Base-by-base conservation (phyloP, 306 rosid genomes). In the Elaeagnus macrophylla region DNA sequence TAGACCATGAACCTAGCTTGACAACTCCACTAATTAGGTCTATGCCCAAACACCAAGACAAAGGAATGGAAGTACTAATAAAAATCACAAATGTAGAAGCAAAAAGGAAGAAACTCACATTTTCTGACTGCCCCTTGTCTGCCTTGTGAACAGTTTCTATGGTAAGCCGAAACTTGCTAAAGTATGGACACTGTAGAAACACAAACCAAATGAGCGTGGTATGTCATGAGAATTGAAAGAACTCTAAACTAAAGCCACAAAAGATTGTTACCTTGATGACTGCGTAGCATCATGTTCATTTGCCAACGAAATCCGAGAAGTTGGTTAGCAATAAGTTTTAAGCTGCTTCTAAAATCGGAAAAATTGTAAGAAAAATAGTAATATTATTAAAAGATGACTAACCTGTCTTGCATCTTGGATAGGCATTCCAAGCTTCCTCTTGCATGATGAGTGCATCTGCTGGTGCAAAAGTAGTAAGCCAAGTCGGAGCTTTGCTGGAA, bases 341-440 rank as follows among this genome's bases (percentile, higher is more conserved):
- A 43, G 20, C 16, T 49, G 44, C 19, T 5, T 12, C 48, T 19
- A 13, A 11, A 15, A 42, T 37, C 8, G 51, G 56, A 54, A 11
- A 9, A 56, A 20, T 7, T n/a, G 0, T n/a, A 8, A 38, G 12
- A 50, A 13, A 57, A 53, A 18, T 48, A 49, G 12, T 16, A 43
- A 39, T 49, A 36, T 25, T 1, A 48, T 19, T n/a, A 56, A 15
- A 9, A 46, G 7, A 40, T 62, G 57, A 17, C 67, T 44, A 55
- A 76, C 81, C 77, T 76, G 81, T 71, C 59, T 76, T 76, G 64
- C 81, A 76, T 71, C 46, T 76, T 37, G 81, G 81, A 62, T 61
- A 71, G 57, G 81, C 81, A 12, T 76, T 76, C 81, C 77, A 76
- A 43, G 81, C 74, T 62, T 76, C 77, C 67, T 76, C 81, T 71